Evolutionary conservation across 139 green algal genomes (phyloP).

Genomic region (Bryopsis sp.): DNA sequence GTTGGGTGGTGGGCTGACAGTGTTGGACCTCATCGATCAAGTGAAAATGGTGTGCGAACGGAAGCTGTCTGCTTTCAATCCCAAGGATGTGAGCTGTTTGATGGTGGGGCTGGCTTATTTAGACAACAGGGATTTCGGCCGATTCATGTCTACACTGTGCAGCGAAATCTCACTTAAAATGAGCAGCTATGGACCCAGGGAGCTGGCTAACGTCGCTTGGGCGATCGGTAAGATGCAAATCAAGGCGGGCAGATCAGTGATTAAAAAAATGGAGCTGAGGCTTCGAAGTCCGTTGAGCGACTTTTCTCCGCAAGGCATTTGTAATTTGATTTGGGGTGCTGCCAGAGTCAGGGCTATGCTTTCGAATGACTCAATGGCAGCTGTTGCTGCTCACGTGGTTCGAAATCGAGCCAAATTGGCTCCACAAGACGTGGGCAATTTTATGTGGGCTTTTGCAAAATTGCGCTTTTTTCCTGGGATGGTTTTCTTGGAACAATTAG

Average conservation of each 20-base stretch:
- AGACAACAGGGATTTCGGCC: neutral
- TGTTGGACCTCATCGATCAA: neutral
- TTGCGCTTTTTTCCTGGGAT: neutral
- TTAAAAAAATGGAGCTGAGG: neutral
- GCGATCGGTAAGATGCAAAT: neutral
- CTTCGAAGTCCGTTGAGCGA: neutral
- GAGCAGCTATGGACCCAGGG: neutral
- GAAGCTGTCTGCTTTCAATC: neutral
- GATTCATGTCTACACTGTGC: neutral
- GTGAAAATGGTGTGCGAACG: neutral
- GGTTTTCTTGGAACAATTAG: conserved; percentile 3
- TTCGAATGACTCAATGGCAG: neutral
- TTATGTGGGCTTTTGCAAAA: neutral
- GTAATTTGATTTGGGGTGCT: neutral
- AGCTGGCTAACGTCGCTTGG: neutral
- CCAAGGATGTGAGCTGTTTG: neutral
- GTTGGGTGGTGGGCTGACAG: too few relatives aligned
- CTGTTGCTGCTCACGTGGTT: neutral
- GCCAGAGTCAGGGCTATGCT: neutral
- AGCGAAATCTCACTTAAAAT: neutral
- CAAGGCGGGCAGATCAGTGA: neutral
- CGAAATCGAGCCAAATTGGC: neutral
- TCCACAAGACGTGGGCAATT: neutral
- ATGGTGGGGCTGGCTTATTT: neutral
- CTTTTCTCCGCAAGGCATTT: neutral